Evolutionary conservation across 352 stramenopile species (phyloP).

Genomic region (Blastocystis sp.): DNA sequence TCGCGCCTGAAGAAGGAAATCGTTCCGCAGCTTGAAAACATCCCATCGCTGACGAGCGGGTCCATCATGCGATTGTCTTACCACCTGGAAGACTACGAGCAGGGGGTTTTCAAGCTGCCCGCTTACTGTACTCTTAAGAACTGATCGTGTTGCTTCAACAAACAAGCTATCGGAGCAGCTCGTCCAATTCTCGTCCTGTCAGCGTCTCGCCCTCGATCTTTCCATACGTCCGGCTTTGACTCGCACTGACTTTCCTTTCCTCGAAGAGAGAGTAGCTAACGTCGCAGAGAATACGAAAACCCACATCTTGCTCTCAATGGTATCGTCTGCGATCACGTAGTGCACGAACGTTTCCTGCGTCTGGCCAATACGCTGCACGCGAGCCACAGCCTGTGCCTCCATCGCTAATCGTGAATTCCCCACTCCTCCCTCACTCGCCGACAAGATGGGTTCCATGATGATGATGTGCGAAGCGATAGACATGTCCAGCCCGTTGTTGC

Average conservation of each 20-base stretch:
- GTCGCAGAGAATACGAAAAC: no score
- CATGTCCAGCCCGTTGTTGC: conserved; percentile 60
- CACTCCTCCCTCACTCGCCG: conserved; percentile 1
- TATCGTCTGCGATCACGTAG: conserved; percentile 43
- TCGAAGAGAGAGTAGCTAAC: conserved; percentile 46
- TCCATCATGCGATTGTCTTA: neutral
- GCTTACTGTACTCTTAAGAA: neutral
- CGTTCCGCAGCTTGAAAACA: neutral
- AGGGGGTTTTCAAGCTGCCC: neutral
- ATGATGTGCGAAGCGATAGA: conserved; percentile 43
- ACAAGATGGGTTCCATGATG: conserved; percentile 56
- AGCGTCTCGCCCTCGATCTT: conserved; percentile 47
- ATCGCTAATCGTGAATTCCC: neutral
- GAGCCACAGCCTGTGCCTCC: conserved; percentile 50
- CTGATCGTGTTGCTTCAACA: conserved; percentile 12
- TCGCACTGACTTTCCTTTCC: neutral
- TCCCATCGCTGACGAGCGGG: neutral
- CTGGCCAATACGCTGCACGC: conserved; percentile 56
- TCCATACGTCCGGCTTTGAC: neutral
- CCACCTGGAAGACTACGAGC: neutral
- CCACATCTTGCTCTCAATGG: conserved; percentile 50
- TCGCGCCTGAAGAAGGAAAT: neutral
- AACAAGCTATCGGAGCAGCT: neutral
- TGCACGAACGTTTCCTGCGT: conserved; percentile 7
- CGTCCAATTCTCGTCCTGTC: conserved; percentile 43